Evolutionary conservation across 495 filamentous ascomycete genomes (phyloP), one percentile per base, ranked within the genome.

Genomic region (Penicillium salamii): DNA sequence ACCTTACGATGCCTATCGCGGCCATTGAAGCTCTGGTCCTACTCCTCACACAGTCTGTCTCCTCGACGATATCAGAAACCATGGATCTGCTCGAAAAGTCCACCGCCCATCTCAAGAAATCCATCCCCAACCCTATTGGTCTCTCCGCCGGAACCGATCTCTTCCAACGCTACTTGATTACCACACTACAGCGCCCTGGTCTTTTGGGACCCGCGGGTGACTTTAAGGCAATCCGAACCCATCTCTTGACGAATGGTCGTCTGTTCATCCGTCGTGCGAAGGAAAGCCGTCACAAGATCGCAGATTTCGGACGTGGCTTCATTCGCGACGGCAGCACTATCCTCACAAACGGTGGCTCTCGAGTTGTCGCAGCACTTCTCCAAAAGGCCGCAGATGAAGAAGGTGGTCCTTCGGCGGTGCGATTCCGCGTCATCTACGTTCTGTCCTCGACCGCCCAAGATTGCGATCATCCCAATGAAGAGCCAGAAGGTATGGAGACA

Each of bases 61-160:
- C 89, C 6, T 82, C 82, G 12, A 98, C 93, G 21, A 88, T 96
- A 55, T 92, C 90, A 65, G 93, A 98, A 70, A 95, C 91, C 35
- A 84, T 97, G 57, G 84, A 89, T 52, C 80, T 92, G 23, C 82
- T 98, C 51, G 81, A 83, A 61, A 79, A 78, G 23, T 84, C 89
- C 49, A 89, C 88, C 50, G 66, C 75, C 7, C 81, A 83, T 53
- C 78, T 98, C 50, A 90, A 90, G 66, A 70, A 73, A 45, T 78
- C 83, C 12, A 83, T 91, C 34, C 75, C 87, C 3, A 97, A 98
- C 69, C 87, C 91, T 12, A 89, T 97, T 53, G 72, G 91, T 20
- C 79, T 97, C 17, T 89, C 87, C 28, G 93, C 95, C 41, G 93
- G 93, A 57, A 96, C 92, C 57, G 91, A 97, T 66, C 79, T 97